Evolutionary conservation across 805 yeast species (phyloP).

Genomic region (Starmerella apicola): DNA sequence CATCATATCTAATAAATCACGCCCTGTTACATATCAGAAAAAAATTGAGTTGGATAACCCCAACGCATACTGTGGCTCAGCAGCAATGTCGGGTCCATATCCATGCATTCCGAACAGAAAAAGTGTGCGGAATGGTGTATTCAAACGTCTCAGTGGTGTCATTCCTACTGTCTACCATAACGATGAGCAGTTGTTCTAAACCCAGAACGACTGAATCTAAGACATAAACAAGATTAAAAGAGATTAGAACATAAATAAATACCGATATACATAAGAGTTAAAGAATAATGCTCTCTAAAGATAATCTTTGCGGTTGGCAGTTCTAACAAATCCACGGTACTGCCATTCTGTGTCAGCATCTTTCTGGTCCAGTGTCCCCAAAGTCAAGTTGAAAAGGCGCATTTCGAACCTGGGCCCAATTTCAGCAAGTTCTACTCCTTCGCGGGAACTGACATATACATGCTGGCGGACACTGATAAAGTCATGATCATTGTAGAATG

Average conservation of each 20-base stretch:
- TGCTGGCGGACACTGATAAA: conserved; percentile 92
- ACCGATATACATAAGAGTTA: too few relatives aligned
- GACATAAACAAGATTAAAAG: not conserved
- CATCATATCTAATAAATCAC: too few relatives aligned
- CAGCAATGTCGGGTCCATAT: conserved; percentile 13
- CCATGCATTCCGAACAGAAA: conserved; percentile 1
- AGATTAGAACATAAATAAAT: not conserved
- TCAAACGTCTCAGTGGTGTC: not conserved
- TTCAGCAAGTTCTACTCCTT: conserved; percentile 82
- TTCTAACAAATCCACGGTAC: conserved; percentile 80
- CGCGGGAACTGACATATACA: conserved; percentile 78
- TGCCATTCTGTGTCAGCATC: conserved; percentile 99
- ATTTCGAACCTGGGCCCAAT: conserved; percentile 98
- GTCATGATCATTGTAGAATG: conserved; percentile 83
- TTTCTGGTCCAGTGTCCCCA: conserved; percentile 87
- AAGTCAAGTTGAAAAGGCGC: conserved; percentile 75
- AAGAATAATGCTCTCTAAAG: too few relatives aligned
- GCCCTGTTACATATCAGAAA: too few relatives aligned
- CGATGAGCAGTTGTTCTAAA: not conserved
- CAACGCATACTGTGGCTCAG: conserved; percentile 6
- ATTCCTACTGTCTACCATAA: not conserved
- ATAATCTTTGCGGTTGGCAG: conserved; percentile 91
- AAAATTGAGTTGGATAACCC: conserved; percentile 5
- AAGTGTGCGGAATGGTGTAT: not conserved
- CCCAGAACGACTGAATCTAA: too few relatives aligned